These are phyloP conservation scores for Sodiomyces alkalinus DNA, from an alignment of 2,329 filamentous ascomycete species.

Conservation along the genomic window DNA sequence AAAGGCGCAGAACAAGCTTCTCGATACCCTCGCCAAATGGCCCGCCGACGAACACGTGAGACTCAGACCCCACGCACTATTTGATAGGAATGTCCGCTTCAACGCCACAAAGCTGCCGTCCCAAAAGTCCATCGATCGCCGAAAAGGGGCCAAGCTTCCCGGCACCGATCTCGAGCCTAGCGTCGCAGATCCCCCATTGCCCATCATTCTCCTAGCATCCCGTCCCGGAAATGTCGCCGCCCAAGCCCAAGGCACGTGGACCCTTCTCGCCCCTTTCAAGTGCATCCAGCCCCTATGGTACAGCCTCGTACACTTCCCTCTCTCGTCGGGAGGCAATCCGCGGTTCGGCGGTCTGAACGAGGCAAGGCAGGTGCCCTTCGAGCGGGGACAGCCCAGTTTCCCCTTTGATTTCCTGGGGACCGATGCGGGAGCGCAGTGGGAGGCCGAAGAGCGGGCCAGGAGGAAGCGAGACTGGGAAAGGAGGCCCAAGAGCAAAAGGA, in stretches of 20 bases:
- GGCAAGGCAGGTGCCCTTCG: constrained; percentile 65
- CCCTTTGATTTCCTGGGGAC: constrained; percentile 75
- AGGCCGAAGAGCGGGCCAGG: constrained; percentile 45
- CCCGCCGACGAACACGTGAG: constrained; percentile 42
- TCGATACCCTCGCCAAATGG: constrained; percentile 52
- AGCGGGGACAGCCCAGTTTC: constrained; percentile 66
- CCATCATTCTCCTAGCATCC: constrained; percentile 54
- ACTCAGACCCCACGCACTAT: constrained; percentile 39
- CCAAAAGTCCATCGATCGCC: constrained; percentile 68
- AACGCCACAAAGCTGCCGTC: constrained; percentile 51
- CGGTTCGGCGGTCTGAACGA: constrained; percentile 73
- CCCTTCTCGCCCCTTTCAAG: constrained; percentile 76
- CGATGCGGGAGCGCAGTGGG: constrained; percentile 64
- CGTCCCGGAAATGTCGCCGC: too few relatives aligned
- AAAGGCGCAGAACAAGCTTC: constrained; percentile 24
- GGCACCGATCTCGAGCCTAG: constrained; percentile 45
- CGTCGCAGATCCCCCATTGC: constrained; percentile 58
- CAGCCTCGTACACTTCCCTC: constrained; percentile 64
- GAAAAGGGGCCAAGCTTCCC: constrained; percentile 47
- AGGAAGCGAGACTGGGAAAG: constrained; percentile 55
- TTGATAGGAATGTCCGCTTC: constrained; percentile 51
- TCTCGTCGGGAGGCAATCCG: constrained; percentile 66
- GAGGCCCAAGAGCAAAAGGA: constrained; percentile 67
- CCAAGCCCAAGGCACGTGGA: constrained; percentile 58
- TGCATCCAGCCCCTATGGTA: constrained; percentile 81